Evolutionary conservation across 2,329 filamentous ascomycete species (phyloP).

Genomic region (Colletotrichum sublineola): DNA sequence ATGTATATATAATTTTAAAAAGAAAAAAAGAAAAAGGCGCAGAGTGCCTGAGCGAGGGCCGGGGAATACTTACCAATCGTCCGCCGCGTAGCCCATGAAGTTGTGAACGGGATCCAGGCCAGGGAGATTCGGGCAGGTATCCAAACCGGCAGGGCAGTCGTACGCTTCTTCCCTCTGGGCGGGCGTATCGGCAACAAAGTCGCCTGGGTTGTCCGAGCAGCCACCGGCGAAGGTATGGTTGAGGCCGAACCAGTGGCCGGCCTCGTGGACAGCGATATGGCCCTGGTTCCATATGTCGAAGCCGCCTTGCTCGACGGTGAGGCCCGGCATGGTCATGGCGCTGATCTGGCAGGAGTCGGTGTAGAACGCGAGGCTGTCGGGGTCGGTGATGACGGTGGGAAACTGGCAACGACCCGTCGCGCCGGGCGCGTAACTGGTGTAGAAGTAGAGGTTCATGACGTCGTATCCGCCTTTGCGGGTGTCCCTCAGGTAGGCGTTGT

Average conservation of each 20-base stretch:
- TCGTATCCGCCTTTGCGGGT: conserved; percentile 55
- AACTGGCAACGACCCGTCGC: conserved; percentile 62
- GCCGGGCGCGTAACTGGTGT: conserved; percentile 52
- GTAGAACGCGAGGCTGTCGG: conserved; percentile 18
- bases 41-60: not conserved
- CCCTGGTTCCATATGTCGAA: conserved; percentile 44
- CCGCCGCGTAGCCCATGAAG: conserved; percentile 49
- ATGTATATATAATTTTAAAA: too few species aligned
- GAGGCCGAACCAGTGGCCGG: conserved; percentile 61
- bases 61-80: conserved; percentile 48
- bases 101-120: conserved; percentile 46
- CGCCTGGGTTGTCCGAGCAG: conserved; percentile 48
- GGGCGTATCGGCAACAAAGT: conserved; percentile 56
- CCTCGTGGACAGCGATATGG: conserved; percentile 52
- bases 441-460: conserved; percentile 63
- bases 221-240: conserved; percentile 58
- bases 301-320: conserved; percentile 29
- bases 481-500: conserved; percentile 28
- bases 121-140: conserved; percentile 44
- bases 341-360: conserved; percentile 34
- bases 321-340: conserved; percentile 39
- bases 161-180: conserved; percentile 46
- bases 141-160: conserved; percentile 39
- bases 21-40: not conserved
- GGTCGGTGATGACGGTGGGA: conserved; percentile 47